These are phyloP conservation scores for Penicillium sp. DNA, from an alignment of 2,329 filamentous ascomycete species.

Conservation along the genomic window DNA sequence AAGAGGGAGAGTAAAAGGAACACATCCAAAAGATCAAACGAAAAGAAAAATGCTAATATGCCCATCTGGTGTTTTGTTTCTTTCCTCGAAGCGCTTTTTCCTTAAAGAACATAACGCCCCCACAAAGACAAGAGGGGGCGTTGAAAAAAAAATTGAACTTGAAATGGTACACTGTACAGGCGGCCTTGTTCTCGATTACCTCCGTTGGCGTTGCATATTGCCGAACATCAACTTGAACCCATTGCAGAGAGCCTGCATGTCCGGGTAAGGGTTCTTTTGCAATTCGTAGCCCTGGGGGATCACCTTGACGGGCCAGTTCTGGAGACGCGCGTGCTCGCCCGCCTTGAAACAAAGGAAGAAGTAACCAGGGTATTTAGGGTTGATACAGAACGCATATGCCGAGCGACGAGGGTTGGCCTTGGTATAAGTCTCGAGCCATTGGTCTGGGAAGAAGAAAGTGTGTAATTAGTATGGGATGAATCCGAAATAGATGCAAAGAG, in stretches of 20 bases:
- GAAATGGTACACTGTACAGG: slow-evolving; percentile 36
- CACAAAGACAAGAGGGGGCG: background rate
- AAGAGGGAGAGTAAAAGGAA: background rate
- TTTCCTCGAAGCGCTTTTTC: slow-evolving; percentile 12
- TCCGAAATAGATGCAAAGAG: background rate
- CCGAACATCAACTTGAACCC: slow-evolving; percentile 89
- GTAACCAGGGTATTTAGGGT: slow-evolving; percentile 89
- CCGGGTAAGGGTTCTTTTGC: slow-evolving; percentile 85
- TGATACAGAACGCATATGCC: slow-evolving; percentile 94
- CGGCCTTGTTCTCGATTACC: slow-evolving; percentile 27
- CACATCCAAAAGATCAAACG: slow-evolving; percentile 9
- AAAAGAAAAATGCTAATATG: slow-evolving; percentile 13
- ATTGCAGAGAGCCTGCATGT: slow-evolving; percentile 94
- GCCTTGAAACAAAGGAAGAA: slow-evolving; percentile 98
- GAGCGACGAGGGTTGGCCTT: slow-evolving; percentile 93
- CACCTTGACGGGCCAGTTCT: slow-evolving; percentile 84
- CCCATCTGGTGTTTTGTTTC: slow-evolving; percentile 14
- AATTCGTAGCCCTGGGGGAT: slow-evolving; percentile 94
- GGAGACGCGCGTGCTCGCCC: slow-evolving; percentile 73
- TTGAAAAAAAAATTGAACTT: slow-evolving; percentile 23
- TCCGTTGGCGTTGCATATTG: slow-evolving; percentile 60
- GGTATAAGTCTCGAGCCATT: slow-evolving; percentile 95
- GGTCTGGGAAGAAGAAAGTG: slow-evolving; percentile 62
- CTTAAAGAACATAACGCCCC: slow-evolving; percentile 6
- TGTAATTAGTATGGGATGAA: background rate